Evolutionary conservation across 139 green algal genomes (phyloP).

Genomic region (Chlorella sp.): DNA sequence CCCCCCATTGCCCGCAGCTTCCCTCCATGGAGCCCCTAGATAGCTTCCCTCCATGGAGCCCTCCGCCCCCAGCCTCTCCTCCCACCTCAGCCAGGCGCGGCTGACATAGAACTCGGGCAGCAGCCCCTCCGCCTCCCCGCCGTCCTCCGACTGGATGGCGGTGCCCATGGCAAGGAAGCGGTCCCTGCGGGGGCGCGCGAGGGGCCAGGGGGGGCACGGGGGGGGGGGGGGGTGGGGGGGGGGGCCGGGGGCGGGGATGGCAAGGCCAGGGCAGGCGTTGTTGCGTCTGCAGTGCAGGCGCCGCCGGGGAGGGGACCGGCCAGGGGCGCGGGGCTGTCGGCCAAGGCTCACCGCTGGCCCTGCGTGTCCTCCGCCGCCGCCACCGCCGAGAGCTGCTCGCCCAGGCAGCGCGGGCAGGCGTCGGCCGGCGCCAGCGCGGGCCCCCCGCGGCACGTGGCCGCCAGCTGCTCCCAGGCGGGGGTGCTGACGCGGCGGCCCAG

Average conservation of each 20-base stretch:
- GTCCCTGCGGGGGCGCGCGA: slow-evolving; percentile 4
- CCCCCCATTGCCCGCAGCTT: not conserved
- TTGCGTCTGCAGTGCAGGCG: not conserved
- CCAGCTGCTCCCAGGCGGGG: slow-evolving; percentile 31
- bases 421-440: slow-evolving; percentile 34
- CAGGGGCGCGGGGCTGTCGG: not conserved
- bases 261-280: not conserved
- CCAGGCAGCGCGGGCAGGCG: slow-evolving; percentile 50
- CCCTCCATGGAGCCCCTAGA: not conserved
- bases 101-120: slow-evolving; percentile 32
- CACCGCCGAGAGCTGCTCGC: not conserved
- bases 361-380: slow-evolving; percentile 3
- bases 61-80: not conserved
- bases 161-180: slow-evolving; percentile 22
- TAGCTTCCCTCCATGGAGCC: not conserved
- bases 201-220: not conserved
- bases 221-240: not conserved
- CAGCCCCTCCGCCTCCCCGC: not conserved
- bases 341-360: not conserved
- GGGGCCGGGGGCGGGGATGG: not conserved
- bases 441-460: slow-evolving; percentile 25
- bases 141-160: slow-evolving; percentile 4
- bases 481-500: slow-evolving; percentile 25
- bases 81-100: slow-evolving; percentile 47
- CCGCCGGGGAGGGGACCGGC: no score